phyloP scores from a whole-genome alignment of 1,284 basidiomycete genomes.

The Inonotus hispidus region DNA sequence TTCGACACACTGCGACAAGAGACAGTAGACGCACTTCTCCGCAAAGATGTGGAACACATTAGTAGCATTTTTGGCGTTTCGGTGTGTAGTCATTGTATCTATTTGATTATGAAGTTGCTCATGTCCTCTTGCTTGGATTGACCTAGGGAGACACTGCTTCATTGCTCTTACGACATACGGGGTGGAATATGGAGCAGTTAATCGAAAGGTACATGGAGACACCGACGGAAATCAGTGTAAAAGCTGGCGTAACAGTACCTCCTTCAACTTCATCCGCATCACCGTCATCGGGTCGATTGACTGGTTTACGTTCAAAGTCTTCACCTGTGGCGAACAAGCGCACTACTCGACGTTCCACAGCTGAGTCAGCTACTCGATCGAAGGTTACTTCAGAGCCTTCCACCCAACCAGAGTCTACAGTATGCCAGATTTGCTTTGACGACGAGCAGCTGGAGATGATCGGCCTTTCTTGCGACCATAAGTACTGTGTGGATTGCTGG shows the following conservation, averaged over 20 bases:
- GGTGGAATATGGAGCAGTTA: slow-evolving; percentile 96
- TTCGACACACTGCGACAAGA: slow-evolving; percentile 68
- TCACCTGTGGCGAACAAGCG: slow-evolving; percentile 31
- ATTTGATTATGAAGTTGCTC: neutral
- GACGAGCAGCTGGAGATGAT: slow-evolving; percentile 61
- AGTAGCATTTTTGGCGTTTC: slow-evolving; percentile 82
- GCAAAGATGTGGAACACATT: slow-evolving; percentile 76
- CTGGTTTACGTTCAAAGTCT: slow-evolving; percentile 9
- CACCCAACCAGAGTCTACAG: slow-evolving; percentile 46
- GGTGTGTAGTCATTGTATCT: slow-evolving; percentile 43
- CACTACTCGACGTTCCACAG: slow-evolving; percentile 39
- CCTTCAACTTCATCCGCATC: slow-evolving; percentile 32
- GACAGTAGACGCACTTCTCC: slow-evolving; percentile 74
- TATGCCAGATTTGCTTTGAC: slow-evolving; percentile 90
- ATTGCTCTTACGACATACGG: slow-evolving; percentile 78
- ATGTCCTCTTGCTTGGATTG: slow-evolving; percentile 13
- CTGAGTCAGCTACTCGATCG: slow-evolving; percentile 30
- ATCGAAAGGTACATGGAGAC: slow-evolving; percentile 95
- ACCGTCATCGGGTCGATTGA: slow-evolving; percentile 23
- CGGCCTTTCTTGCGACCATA: slow-evolving; percentile 72
- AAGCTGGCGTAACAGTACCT: slow-evolving; percentile 55
- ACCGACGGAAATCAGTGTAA: slow-evolving; percentile 59
- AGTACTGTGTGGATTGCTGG: slow-evolving; percentile 89
- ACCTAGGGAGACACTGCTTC: slow-evolving; percentile 50
- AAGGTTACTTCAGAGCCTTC: slow-evolving; percentile 25